Evolutionary conservation across 2,329 filamentous ascomycete species (phyloP).

Genomic region (Arachnomyces sp.): DNA sequence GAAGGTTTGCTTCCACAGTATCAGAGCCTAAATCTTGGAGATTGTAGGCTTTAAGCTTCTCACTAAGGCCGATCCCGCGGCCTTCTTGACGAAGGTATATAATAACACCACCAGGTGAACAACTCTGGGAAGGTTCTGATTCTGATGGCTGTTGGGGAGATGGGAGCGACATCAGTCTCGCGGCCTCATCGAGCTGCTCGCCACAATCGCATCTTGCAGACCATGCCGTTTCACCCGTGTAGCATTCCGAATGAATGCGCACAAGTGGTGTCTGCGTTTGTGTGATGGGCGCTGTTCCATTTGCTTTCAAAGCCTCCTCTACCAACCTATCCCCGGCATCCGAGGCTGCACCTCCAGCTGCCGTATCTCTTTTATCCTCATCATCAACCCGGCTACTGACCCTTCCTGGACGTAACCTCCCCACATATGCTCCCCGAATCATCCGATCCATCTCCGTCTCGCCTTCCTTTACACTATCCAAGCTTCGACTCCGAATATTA

Average conservation of each 20-base stretch:
- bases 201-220: constrained; percentile 96
- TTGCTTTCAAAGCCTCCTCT: constrained; percentile 11
- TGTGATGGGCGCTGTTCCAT: background rate
- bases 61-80: constrained; percentile 84
- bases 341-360: constrained; percentile 11
- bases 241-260: constrained; percentile 95
- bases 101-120: constrained; percentile 73
- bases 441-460: constrained; percentile 59
- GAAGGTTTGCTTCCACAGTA: constrained; percentile 89
- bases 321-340: background rate
- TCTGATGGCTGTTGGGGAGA: background rate
- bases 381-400: constrained; percentile 62
- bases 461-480: constrained; percentile 37
- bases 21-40: constrained; percentile 95
- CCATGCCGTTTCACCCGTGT: constrained; percentile 98
- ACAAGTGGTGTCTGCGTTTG: constrained; percentile 60
- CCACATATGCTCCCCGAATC: constrained; percentile 88
- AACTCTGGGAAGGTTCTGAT: constrained; percentile 33
- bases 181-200: constrained; percentile 94
- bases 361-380: constrained; percentile 15
- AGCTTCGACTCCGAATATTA: constrained; percentile 65
- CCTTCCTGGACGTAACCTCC: constrained; percentile 76
- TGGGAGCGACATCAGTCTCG: constrained; percentile 76
- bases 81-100: constrained; percentile 95
- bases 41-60: constrained; percentile 98